Conservation (phyloP, 2,329 filamentous ascomycete species). For the Pseudocercospora fuligena region DNA sequence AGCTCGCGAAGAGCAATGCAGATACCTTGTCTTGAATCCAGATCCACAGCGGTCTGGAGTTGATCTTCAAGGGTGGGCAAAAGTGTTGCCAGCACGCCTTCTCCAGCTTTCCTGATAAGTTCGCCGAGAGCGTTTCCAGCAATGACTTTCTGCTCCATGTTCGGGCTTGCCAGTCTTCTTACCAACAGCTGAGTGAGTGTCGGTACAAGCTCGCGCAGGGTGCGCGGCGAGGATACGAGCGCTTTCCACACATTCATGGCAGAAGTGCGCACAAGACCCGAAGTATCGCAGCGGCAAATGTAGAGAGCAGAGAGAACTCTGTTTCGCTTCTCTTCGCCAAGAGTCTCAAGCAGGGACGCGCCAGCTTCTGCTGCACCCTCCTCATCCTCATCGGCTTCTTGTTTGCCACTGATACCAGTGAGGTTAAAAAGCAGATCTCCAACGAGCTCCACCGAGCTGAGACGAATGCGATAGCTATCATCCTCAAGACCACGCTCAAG, state of each 20-base stretch:
- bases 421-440: conserved; percentile 97
- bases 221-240: conserved; percentile 86
- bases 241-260: conserved; percentile 97
- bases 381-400: conserved; percentile 77
- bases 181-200: conserved; percentile 96
- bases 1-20: conserved; percentile 95
- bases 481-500: conserved; percentile 96
- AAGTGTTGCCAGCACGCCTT: conserved; percentile 84
- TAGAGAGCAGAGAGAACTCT: conserved; percentile 97
- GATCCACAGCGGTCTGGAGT: conserved; percentile 83
- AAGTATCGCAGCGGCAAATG: conserved; percentile 96
- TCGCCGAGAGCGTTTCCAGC: conserved; percentile 96
- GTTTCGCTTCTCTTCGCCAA: conserved; percentile 95
- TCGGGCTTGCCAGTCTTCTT: conserved; percentile 87
- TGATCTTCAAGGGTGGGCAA: conserved; percentile 92
- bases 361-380: conserved; percentile 84
- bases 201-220: conserved; percentile 91
- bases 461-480: conserved; percentile 94
- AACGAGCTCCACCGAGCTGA: conserved; percentile 96
- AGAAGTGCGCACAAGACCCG: conserved; percentile 84
- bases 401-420: conserved; percentile 84
- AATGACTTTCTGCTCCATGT: conserved; percentile 99
- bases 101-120: conserved; percentile 94
- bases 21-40: conserved; percentile 94
- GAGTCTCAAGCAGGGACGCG: conserved; percentile 88